Conservation (phyloP, 768 basidiomycete species). For the Tylopilus subfusipes region DNA sequence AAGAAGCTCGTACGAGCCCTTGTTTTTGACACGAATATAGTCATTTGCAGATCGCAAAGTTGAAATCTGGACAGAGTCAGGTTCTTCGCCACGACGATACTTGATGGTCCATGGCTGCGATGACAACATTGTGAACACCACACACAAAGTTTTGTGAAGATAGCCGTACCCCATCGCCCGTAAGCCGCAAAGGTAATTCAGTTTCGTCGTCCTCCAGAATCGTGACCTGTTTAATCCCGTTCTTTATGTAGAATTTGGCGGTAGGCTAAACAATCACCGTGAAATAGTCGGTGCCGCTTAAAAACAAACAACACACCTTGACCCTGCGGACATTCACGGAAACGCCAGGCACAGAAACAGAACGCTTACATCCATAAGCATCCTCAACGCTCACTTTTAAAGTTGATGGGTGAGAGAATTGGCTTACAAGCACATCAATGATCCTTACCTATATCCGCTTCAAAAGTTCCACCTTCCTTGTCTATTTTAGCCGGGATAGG, state of each 20-base stretch:
- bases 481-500: constrained; percentile 67
- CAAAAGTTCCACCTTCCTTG: constrained; percentile 69
- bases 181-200: constrained; percentile 76
- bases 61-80: constrained; percentile 38
- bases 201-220: constrained; percentile 74
- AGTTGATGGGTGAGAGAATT: constrained; percentile 1
- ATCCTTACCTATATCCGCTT: constrained; percentile 68
- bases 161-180: constrained; percentile 78
- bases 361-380: constrained; percentile 78
- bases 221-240: constrained; percentile 51
- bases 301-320: constrained; percentile 47
- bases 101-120: constrained; percentile 82
- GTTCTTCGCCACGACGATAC: constrained; percentile 55
- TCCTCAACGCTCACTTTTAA: constrained; percentile 79
- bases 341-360: constrained; percentile 71
- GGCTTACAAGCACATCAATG: neutral
- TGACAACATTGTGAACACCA: constrained; percentile 2
- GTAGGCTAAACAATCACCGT: constrained; percentile 57
- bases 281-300: neutral
- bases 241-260: constrained; percentile 76
- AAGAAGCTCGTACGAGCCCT: constrained; percentile 71
- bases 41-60: constrained; percentile 64
- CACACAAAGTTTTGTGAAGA: neutral
- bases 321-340: constrained; percentile 80
- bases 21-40: constrained; percentile 65